phyloP scores from a whole-genome alignment of 1,284 basidiomycete genomes.

The Retiboletus flavoniger region DNA sequence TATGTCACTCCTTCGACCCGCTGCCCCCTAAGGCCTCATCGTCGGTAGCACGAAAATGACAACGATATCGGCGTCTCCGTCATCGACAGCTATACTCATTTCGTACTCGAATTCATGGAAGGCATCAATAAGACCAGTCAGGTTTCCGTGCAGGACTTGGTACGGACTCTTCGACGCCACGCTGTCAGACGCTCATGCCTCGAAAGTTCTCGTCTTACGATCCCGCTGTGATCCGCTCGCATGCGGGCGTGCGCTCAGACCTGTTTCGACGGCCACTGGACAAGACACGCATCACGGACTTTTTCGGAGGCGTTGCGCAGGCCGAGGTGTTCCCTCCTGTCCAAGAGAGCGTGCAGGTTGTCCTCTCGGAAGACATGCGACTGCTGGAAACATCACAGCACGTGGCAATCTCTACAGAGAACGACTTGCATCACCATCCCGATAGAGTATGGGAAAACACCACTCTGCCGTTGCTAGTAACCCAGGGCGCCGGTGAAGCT shows the following conservation, averaged over 20 bases:
- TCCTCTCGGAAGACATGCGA: not conserved
- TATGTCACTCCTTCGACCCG: constrained; percentile 39
- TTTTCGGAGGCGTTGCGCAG: constrained; percentile 90
- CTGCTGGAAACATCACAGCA: not conserved
- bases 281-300: constrained; percentile 86
- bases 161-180: constrained; percentile 39
- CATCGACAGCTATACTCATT: constrained; percentile 94
- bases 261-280: constrained; percentile 72
- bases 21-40: constrained; percentile 11
- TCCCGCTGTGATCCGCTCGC: constrained; percentile 72
- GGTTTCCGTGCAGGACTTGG: constrained; percentile 81
- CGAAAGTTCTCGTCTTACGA: constrained; percentile 80
- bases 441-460: not conserved
- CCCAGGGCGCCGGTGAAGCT: constrained; percentile 1
- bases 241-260: constrained; percentile 84
- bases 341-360: constrained; percentile 1
- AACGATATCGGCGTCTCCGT: constrained; percentile 92
- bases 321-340: constrained; percentile 57
- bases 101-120: constrained; percentile 89
- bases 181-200: constrained; percentile 2
- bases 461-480: not conserved
- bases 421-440: not conserved
- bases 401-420: not conserved
- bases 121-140: constrained; percentile 87
- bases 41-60: constrained; percentile 84